Base-by-base conservation (phyloP, 2,329 filamentous ascomycete genomes). In the Davidsoniella virescens region DNA sequence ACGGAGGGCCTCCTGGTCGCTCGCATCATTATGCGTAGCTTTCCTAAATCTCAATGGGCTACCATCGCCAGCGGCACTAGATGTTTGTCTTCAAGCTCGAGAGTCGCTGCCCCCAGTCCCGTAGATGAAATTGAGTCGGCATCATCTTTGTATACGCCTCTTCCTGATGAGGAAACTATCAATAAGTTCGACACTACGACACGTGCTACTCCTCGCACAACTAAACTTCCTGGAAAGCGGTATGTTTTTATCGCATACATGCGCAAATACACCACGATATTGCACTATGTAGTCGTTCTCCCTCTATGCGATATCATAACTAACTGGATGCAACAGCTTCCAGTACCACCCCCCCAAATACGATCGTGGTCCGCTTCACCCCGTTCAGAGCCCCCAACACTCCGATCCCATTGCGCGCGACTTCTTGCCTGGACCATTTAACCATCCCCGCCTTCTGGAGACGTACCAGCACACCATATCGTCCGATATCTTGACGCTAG, bases 281-380 rank as follows among this genome's bases (percentile, higher is more conserved):
- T 12, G 7, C 39, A 43, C 16, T 14, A 17, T 43, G 16, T 23
- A 7, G 41, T 7, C 25, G 18, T 6, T 43, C n/a, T 12, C 14
- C 14, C 18, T 10, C 6, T 6, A 25, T 43, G 18, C 18, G n/a
- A 43, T 43, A 18, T 43, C 14, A 16, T 43, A 17, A 20, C 37
- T 40, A 42, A 37, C 42, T 36, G 26, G 25, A 5, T 41, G 6
- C 16, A 54, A 25, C 55, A 94, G 90, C 73, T 98, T 96, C 69
- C 85, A 94, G 67, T 96, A 84, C 66, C 87, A 88, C 56, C 82
- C 90, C 47, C 92, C 92, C 55, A 92, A 90, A 69, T 98, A 88
- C 74, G 81, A 94, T 65, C 85, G 90, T 60, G 92, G 92, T 51
- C 88, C 88, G 56, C 73, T 96, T 20, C 88, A 96, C 63, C 92